Percentiles rank a stretch among this genome's conserved stretches.
Evolutionary conservation across 768 basidiomycete species (phyloP).

Genomic region (Goffeauzyma gilvescens): DNA sequence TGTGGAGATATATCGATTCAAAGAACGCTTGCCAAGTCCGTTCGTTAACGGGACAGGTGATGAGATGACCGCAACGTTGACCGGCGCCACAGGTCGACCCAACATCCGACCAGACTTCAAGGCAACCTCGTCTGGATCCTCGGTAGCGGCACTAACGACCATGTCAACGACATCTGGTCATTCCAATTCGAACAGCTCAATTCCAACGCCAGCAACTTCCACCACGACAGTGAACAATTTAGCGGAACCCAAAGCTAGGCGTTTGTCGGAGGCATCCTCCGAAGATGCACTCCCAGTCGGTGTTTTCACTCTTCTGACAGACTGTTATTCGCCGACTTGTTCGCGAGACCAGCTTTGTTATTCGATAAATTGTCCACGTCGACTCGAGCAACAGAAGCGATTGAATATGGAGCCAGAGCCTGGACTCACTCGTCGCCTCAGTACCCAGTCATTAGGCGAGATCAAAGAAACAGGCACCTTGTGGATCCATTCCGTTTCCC

Average conservation of each 20-base stretch:
- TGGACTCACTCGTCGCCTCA: slow-evolving; percentile 65
- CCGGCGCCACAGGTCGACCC: slow-evolving; percentile 31
- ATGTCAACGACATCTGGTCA: neutral
- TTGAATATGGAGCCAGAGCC: slow-evolving; percentile 87
- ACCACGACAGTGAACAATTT: slow-evolving; percentile 7
- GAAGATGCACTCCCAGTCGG: slow-evolving; percentile 55
- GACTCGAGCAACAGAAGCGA: slow-evolving; percentile 82
- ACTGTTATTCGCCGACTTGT: slow-evolving; percentile 96
- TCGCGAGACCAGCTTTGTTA: slow-evolving; percentile 87
- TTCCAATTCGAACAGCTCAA: slow-evolving; percentile 9
- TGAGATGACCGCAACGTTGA: slow-evolving; percentile 20
- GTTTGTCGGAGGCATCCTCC: slow-evolving; percentile 17
- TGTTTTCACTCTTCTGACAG: slow-evolving; percentile 86
- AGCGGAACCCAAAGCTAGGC: neutral
- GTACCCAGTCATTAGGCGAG: slow-evolving; percentile 62
- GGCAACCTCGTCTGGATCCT: slow-evolving; percentile 8
- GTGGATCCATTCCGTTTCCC: slow-evolving; percentile 91
- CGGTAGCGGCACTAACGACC: slow-evolving; percentile 1
- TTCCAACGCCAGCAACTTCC: slow-evolving; percentile 23
- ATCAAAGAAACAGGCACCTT: slow-evolving; percentile 62
- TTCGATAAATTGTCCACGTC: slow-evolving; percentile 82
- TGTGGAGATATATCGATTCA: slow-evolving; percentile 82
- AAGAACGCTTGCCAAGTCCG: slow-evolving; percentile 59
- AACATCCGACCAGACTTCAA: slow-evolving; percentile 1
- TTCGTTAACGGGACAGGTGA: slow-evolving; percentile 39